phyloP scores from a whole-genome alignment of 176 grass and related monocot genomes.

The Rhipidocladum racemiflorum region DNA sequence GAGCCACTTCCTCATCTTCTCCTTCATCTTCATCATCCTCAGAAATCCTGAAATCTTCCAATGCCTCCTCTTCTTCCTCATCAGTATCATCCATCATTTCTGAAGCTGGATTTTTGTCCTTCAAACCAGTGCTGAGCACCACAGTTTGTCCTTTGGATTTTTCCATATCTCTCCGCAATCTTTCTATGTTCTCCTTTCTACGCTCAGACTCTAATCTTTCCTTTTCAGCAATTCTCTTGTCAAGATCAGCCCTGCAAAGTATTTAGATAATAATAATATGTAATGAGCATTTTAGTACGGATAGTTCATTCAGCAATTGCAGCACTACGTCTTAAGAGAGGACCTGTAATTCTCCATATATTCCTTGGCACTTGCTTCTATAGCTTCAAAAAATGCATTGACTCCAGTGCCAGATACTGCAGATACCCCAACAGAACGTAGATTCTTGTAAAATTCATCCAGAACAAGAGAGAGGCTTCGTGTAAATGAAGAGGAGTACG shows the following conservation, averaged over 20 bases:
- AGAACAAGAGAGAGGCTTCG: conserved; percentile 83
- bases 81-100: conserved; percentile 58
- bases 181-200: conserved; percentile 77
- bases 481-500: conserved; percentile 69
- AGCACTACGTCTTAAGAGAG: background rate
- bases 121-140: conserved; percentile 83
- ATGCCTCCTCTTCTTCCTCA: conserved; percentile 61
- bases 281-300: background rate
- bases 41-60: conserved; percentile 53
- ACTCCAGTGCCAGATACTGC: conserved; percentile 77
- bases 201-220: conserved; percentile 66
- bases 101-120: conserved; percentile 46
- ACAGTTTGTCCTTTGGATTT: conserved; percentile 86
- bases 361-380: conserved; percentile 75
- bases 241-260: conserved; percentile 75
- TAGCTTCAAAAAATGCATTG: conserved; percentile 67
- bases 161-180: conserved; percentile 76
- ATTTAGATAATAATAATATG: conserved; percentile 14
- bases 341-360: conserved; percentile 95
- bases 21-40: conserved; percentile 73
- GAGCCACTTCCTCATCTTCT: conserved; percentile 72
- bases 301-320: background rate
- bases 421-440: conserved; percentile 86
- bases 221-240: conserved; percentile 88
- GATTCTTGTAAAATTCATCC: conserved; percentile 90